A percentile compares a stretch with the other conserved stretches of the same genome.
Conservation (phyloP, 2,329 filamentous ascomycete genomes). For the Ceratocystis cacaofunesta region DNA sequence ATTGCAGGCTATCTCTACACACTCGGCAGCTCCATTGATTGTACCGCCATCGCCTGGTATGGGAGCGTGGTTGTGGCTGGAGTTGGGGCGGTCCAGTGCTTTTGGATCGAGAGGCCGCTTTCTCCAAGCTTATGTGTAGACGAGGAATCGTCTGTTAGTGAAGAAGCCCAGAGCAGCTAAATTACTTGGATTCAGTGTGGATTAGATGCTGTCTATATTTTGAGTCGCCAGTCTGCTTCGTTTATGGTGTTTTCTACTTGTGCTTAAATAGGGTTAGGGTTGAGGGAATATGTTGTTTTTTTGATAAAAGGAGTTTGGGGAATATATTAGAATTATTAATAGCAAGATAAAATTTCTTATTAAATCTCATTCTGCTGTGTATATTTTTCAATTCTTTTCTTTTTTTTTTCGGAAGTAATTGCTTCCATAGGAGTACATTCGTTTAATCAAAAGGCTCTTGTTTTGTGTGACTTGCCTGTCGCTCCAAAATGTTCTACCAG, state of each 20-base stretch:
- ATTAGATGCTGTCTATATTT: no score
- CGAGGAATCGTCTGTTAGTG: slow-evolving; percentile 19
- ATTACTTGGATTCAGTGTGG: neutral
- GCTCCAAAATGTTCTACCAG: neutral
- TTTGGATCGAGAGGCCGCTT: slow-evolving; percentile 31
- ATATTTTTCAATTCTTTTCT: neutral
- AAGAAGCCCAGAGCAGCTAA: neutral
- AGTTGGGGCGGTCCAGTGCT: slow-evolving; percentile 45
- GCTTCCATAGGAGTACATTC: no score
- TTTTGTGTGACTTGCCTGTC: neutral
- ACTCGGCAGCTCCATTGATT: slow-evolving; percentile 39
- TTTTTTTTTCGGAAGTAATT: neutral
- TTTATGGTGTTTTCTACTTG: neutral
- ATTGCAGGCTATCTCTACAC: slow-evolving; percentile 49
- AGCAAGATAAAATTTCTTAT: neutral
- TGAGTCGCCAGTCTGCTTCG: neutral
- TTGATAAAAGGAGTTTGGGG: neutral
- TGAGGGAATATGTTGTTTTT: neutral
- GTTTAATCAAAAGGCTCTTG: no score
- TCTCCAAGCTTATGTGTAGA: slow-evolving; percentile 17
- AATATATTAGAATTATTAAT: no score
- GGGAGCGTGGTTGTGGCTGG: slow-evolving; percentile 42
- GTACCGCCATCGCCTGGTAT: slow-evolving; percentile 49
- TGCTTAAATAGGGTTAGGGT: no score
- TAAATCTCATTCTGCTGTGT: neutral